phyloP scores from a whole-genome alignment of 345 rosid genomes.

The Euphorbia pulcherrima region DNA sequence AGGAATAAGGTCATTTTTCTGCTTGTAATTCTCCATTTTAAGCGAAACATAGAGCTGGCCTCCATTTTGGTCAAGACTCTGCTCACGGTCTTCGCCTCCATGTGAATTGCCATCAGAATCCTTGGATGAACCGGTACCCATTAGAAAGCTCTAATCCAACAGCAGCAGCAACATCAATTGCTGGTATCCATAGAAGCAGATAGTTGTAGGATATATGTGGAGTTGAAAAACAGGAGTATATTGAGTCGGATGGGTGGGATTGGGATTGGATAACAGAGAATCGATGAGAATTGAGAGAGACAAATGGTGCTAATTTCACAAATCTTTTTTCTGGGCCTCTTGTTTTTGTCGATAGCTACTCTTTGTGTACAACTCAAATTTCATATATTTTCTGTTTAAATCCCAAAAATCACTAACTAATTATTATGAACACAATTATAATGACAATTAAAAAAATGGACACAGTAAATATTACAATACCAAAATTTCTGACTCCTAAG shows the following conservation, averaged over 20 bases:
- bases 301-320: background rate
- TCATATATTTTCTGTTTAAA: no score
- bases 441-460: no score
- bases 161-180: background rate
- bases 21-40: slow-evolving; percentile 80
- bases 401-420: no score
- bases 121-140: slow-evolving; percentile 80
- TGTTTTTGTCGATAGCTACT: no score
- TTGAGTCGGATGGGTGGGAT: background rate
- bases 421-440: no score
- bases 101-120: slow-evolving; percentile 46
- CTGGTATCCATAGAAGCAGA: background rate
- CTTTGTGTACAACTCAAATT: no score
- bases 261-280: background rate
- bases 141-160: slow-evolving; percentile 12
- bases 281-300: no score
- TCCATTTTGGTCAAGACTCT: slow-evolving; percentile 58
- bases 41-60: slow-evolving; percentile 87
- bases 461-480: no score
- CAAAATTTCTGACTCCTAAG: no score
- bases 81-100: slow-evolving; percentile 41
- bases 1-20: slow-evolving; percentile 77
- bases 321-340: no score
- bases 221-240: background rate
- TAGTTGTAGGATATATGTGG: background rate